phyloP scores from a whole-genome alignment of 192 early-diverging fungal species.

The Podila epigama region DNA sequence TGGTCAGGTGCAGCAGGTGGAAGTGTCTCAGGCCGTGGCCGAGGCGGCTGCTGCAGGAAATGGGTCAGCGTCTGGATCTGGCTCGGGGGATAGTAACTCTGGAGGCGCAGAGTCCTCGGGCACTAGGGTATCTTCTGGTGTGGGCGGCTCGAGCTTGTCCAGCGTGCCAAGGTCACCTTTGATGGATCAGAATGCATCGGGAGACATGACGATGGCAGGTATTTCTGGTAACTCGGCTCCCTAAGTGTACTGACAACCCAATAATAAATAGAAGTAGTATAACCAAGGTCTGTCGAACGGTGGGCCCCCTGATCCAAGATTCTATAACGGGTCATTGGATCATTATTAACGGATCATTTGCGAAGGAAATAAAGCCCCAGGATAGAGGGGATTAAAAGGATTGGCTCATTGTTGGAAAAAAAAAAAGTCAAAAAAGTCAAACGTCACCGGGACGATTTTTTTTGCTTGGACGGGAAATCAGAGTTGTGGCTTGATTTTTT shows the following conservation, averaged over 20 bases:
- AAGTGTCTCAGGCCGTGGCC: conserved; percentile 15
- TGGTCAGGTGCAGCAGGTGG: conserved; percentile 32
- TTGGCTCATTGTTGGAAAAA: not conserved
- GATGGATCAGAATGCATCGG: conserved; percentile 47
- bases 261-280: conserved; percentile 1
- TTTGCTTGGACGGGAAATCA: too few species aligned
- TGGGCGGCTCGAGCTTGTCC: not conserved
- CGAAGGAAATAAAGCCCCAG: too few species aligned
- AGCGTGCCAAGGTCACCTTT: conserved; percentile 15
- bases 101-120: conserved; percentile 11
- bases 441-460: too few species aligned
- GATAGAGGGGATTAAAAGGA: too few species aligned
- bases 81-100: conserved; percentile 21
- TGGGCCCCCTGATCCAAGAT: too few species aligned
- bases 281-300: too few species aligned
- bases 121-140: not conserved
- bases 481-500: too few species aligned
- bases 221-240: conserved; percentile 46
- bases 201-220: conserved; percentile 41
- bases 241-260: not conserved
- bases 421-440: not conserved
- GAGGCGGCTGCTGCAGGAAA: too few species aligned
- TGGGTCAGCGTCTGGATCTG: conserved; percentile 12
- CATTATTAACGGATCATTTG: too few species aligned
- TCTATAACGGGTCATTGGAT: too few species aligned